Base-by-base conservation (phyloP, 2,329 filamentous ascomycete species). In the Penicillium corylophilum region DNA sequence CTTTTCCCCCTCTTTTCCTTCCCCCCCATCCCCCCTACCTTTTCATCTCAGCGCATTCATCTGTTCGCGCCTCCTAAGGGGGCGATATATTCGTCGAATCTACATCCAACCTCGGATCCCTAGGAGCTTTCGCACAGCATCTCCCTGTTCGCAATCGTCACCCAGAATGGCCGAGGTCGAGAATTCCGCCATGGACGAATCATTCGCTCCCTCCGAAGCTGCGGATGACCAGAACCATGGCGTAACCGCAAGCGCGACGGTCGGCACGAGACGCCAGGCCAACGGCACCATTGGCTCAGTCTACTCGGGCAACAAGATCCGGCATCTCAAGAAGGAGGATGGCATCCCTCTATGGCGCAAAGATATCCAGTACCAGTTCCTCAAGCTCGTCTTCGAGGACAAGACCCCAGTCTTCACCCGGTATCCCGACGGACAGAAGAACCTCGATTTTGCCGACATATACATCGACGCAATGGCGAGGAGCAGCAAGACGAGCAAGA, bases 401-500 rank as follows among this genome's bases (percentile, higher is more conserved):
- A 74, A 80, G 52, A 79, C 72, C 1, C 67, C 69, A 2, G 91
- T 91, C 67, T 99, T 99, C 71, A 95, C 90, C 67, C 95, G 95
- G 69, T 88, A 89, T 70, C 95, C 93, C 71, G 91, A 96, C 62
- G 82, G 82, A 51, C 86, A 87, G 65, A 85, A 88, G 65, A 88
- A 83, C 60, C 73, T 82, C 64, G 84, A 81, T 7, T 99, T 99
- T 71, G 92, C 94, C 55, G 92, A 97, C 71, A 84, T 99, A 54
- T 99, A 99, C 74, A 93, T 99, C 65, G 94, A 97, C 73, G 93
- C 94, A 54, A 97, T 99, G 93, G 91, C 94, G 3, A 85, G 91
- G 71, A 99, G 94, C 76, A 96, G 90, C 80, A 99, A 99, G 79
- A 97, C 93, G 24, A 97, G 94, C 80, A 97, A 97, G 76, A 94